A percentile compares a stretch with the other conserved stretches of the same genome.
Evolutionary conservation across 805 yeast genomes (phyloP).

Genomic region (Brettanomyces sp.): DNA sequence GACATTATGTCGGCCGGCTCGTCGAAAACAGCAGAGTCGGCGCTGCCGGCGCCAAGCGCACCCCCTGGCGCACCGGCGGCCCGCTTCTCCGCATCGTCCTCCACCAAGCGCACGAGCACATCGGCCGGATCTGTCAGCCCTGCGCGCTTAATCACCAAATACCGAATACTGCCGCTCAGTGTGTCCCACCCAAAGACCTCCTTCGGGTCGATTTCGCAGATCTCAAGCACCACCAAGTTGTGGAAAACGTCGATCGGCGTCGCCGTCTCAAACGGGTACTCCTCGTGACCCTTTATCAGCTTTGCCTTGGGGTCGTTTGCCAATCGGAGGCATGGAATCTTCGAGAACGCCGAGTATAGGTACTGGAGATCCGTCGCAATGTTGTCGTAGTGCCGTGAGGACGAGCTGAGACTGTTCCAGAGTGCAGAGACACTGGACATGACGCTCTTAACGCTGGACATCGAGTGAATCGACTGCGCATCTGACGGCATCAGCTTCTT

Average conservation of each 20-base stretch:
- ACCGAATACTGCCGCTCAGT: constrained; percentile 44
- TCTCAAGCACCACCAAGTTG: constrained; percentile 52
- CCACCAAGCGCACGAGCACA: constrained; percentile 40
- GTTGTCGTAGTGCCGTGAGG: constrained; percentile 37
- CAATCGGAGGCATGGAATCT: constrained; percentile 52
- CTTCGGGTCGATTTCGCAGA: constrained; percentile 52
- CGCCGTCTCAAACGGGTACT: constrained; percentile 62
- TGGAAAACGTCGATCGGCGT: constrained; percentile 56
- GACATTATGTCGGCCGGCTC: neutral
- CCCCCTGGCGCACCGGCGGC: constrained; percentile 9
- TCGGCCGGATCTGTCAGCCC: constrained; percentile 45
- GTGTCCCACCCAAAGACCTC: constrained; percentile 60
- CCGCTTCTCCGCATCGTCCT: constrained; percentile 35
- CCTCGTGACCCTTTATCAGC: constrained; percentile 53
- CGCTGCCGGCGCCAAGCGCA: constrained; percentile 6
- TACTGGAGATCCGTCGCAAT: constrained; percentile 37
- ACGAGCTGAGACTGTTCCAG: constrained; percentile 26
- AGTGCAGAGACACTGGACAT: constrained; percentile 36
- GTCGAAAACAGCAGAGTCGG: constrained; percentile 9
- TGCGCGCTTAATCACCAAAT: constrained; percentile 43
- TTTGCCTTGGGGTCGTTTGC: constrained; percentile 52
- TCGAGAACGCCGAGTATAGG: constrained; percentile 53
- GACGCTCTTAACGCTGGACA: constrained; percentile 46
- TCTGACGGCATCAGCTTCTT: constrained; percentile 24
- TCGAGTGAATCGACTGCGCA: constrained; percentile 44